Percentiles rank a stretch among this genome's conserved stretches.
These are phyloP conservation scores for Coemansia sp. DNA, from an alignment of 371 early-diverging fungal genomes.

Conservation along the genomic window DNA sequence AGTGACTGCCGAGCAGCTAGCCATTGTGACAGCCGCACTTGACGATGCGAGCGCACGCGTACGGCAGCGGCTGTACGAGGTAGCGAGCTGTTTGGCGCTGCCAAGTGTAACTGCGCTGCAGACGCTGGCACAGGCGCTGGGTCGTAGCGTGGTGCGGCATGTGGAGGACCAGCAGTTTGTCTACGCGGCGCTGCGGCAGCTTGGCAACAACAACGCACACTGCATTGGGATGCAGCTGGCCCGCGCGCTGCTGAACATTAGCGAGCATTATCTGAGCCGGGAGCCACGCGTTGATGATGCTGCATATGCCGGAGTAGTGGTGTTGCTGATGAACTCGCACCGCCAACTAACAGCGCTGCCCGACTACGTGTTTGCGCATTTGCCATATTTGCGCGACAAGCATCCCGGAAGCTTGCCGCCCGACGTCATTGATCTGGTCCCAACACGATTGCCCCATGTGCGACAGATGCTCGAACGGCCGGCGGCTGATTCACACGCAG, in stretches of 20 bases:
- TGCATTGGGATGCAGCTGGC: conserved; percentile 60
- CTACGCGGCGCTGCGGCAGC: conserved; percentile 60
- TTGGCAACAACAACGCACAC: conserved; percentile 64
- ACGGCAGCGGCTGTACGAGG: conserved; percentile 65
- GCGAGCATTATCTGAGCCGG: conserved; percentile 64
- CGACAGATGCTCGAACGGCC: conserved; percentile 47
- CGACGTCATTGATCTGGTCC: conserved; percentile 33
- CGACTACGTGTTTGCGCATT: conserved; percentile 67
- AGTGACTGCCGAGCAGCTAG: conserved; percentile 75
- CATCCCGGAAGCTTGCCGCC: conserved; percentile 53
- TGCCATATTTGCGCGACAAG: conserved; percentile 69
- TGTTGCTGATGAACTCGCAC: conserved; percentile 71
- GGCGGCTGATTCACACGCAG: neutral
- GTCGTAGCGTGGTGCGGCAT: conserved; percentile 61
- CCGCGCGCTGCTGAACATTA: conserved; percentile 61
- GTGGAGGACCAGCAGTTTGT: conserved; percentile 69
- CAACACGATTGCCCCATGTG: conserved; percentile 24
- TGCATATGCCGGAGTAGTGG: conserved; percentile 64
- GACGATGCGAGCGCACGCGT: conserved; percentile 70
- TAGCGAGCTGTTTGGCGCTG: no score
- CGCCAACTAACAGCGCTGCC: conserved; percentile 54
- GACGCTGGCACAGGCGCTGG: conserved; percentile 57
- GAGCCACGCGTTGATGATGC: conserved; percentile 69
- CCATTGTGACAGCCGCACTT: conserved; percentile 70
- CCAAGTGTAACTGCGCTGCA: conserved; percentile 13